phyloP scores from a whole-genome alignment of 2,329 filamentous ascomycete species.

The Phialophora verrucosa region DNA sequence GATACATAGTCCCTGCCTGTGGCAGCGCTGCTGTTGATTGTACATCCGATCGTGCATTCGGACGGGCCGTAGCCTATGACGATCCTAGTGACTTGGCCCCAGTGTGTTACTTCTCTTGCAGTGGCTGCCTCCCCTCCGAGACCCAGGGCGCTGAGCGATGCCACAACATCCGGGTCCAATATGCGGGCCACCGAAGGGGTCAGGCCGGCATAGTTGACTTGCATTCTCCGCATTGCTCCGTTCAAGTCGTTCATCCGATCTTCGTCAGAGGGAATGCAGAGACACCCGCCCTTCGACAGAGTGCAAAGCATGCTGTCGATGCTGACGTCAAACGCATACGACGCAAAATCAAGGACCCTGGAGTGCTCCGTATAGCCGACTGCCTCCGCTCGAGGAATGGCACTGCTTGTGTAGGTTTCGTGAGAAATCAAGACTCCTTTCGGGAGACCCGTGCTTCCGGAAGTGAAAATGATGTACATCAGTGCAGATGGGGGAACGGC shows the following conservation, averaged over 20 bases:
- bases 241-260: conserved; percentile 55
- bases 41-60: conserved; percentile 52
- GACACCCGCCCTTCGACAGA: conserved; percentile 50
- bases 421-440: conserved; percentile 48
- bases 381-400: conserved; percentile 56
- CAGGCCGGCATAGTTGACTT: conserved; percentile 60
- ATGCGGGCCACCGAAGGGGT: conserved; percentile 64
- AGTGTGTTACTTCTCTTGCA: conserved; percentile 38
- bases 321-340: conserved; percentile 55
- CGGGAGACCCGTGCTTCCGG: conserved; percentile 42
- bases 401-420: conserved; percentile 42
- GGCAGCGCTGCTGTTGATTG: conserved; percentile 46
- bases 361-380: conserved; percentile 49
- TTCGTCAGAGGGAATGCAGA: conserved; percentile 54
- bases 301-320: conserved; percentile 50
- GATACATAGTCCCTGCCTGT: conserved; percentile 46
- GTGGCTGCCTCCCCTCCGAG: conserved; percentile 41
- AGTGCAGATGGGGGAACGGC: conserved; percentile 46
- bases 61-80: conserved; percentile 54
- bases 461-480: conserved; percentile 46
- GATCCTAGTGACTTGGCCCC: conserved; percentile 47
- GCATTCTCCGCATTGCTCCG: conserved; percentile 57
- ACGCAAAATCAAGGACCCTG: conserved; percentile 50
- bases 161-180: conserved; percentile 52
- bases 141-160: conserved; percentile 51